Evolutionary conservation across 495 filamentous ascomycete species (phyloP).

Genomic region (Lasiosphaeris hirsuta): DNA sequence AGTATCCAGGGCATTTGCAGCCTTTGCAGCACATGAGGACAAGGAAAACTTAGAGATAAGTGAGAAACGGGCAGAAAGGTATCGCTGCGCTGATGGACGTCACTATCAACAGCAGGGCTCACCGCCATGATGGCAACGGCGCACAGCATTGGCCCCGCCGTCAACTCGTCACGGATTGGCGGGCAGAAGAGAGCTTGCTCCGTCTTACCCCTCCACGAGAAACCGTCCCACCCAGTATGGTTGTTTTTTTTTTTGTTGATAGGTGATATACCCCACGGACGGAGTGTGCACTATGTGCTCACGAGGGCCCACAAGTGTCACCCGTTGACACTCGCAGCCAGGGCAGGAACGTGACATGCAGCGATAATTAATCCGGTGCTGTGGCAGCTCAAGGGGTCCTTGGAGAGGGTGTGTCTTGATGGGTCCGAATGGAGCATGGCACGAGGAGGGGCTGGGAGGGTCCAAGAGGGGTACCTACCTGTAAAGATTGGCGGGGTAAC

Average conservation of each 20-base stretch:
- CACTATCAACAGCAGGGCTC: slow-evolving; percentile 3
- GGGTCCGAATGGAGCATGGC: not conserved
- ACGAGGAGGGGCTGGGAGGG: not conserved
- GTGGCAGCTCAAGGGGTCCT: slow-evolving; percentile 1
- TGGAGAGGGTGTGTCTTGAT: not conserved
- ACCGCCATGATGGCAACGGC: slow-evolving; percentile 15
- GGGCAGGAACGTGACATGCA: slow-evolving; percentile 7
- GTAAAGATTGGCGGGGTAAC: slow-evolving; percentile 12
- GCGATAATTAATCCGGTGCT: not conserved
- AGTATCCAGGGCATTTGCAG: too few relatives aligned
- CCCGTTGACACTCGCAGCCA: not conserved
- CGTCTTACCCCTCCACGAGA: slow-evolving; percentile 1
- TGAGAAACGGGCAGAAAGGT: not conserved
- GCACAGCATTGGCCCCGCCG: slow-evolving; percentile 2
- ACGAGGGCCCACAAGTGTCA: slow-evolving; percentile 1
- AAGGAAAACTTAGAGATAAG: not conserved
- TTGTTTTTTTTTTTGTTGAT: not conserved
- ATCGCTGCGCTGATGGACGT: not conserved
- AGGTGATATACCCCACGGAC: slow-evolving; percentile 10
- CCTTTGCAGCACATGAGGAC: not conserved
- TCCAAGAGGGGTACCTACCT: not conserved
- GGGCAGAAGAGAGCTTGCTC: not conserved
- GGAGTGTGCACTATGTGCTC: not conserved
- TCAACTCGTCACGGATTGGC: slow-evolving; percentile 5
- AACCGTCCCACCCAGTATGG: not conserved